Evolutionary conservation across 1,284 basidiomycete species (phyloP).

Genomic region (Porogramme epimiltina): DNA sequence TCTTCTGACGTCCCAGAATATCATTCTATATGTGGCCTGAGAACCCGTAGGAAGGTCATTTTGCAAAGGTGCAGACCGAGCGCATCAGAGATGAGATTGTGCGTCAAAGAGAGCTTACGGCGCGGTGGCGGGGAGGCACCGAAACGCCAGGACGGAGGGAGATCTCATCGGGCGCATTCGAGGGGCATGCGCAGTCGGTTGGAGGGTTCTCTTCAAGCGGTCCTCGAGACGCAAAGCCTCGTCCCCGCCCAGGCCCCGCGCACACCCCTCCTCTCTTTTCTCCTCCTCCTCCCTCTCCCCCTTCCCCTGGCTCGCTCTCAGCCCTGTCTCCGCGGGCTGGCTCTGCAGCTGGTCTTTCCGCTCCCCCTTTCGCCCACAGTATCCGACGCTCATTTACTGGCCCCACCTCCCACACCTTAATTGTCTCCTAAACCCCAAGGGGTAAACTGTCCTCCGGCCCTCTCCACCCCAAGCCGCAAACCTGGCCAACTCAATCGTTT

Average conservation of each 20-base stretch:
- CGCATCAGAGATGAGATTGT: neutral
- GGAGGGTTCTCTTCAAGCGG: too few relatives aligned
- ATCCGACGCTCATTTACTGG: conserved; percentile 17
- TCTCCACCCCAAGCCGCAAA: neutral
- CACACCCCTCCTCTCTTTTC: neutral
- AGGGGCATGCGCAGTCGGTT: conserved; percentile 8
- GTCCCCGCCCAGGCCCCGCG: conserved; percentile 6
- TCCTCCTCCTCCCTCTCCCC: conserved; percentile 2
- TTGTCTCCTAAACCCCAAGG: neutral
- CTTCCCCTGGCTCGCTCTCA: conserved; percentile 9
- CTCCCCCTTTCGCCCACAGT: conserved; percentile 4
- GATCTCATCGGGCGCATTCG: neutral
- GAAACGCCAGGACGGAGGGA: too few relatives aligned
- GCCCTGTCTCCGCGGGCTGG: conserved; percentile 22
- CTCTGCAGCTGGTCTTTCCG: conserved; percentile 21
- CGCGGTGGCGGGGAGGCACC: too few relatives aligned
- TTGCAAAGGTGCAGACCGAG: too few relatives aligned
- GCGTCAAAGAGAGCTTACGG: conserved; percentile 5
- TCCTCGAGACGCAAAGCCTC: neutral
- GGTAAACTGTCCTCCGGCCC: neutral
- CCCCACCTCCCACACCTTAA: conserved; percentile 2
- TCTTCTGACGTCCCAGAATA: too few relatives aligned
- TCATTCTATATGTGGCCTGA: too few relatives aligned
- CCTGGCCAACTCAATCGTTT: neutral
- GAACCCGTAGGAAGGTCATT: too few relatives aligned